phyloP scores from a whole-genome alignment of 805 yeast genomes.

The Yueomyces sinensis region DNA sequence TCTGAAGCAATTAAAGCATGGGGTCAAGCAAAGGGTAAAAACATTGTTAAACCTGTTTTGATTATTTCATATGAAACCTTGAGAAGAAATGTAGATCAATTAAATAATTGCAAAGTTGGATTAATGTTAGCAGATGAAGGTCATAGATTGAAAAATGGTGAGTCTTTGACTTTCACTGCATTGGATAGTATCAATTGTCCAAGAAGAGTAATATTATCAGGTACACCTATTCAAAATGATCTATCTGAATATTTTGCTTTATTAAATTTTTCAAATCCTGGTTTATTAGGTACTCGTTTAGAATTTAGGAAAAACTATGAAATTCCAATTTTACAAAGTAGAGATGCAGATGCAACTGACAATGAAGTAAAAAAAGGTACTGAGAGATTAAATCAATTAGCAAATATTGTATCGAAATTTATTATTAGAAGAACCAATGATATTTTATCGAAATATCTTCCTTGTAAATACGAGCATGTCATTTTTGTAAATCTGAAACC shows the following conservation, averaged over 20 bases:
- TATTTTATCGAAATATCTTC: constrained; percentile 82
- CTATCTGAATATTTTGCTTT: constrained; percentile 86
- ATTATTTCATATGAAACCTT: constrained; percentile 91
- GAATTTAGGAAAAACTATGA: constrained; percentile 85
- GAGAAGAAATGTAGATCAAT: constrained; percentile 66
- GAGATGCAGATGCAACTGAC: constrained; percentile 85
- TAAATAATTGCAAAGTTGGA: constrained; percentile 72
- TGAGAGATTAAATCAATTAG: constrained; percentile 51
- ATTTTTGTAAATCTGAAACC: constrained; percentile 80
- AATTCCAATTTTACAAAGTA: constrained; percentile 60
- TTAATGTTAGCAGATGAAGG: constrained; percentile 80
- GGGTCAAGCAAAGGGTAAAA: constrained; percentile 81
- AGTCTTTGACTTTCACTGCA: constrained; percentile 81
- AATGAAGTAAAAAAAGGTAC: constrained; percentile 61
- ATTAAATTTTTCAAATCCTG: constrained; percentile 88
- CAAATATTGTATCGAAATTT: constrained; percentile 69
- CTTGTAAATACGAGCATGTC: constrained; percentile 93
- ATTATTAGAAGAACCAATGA: constrained; percentile 94
- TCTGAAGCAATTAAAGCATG: constrained; percentile 59
- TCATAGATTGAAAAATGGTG: constrained; percentile 76
- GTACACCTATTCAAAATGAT: constrained; percentile 96
- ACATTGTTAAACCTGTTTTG: constrained; percentile 82
- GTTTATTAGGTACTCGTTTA: constrained; percentile 67
- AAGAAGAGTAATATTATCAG: constrained; percentile 83
- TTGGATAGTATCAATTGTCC: constrained; percentile 72